These are phyloP conservation scores for Phaeoacremonium minimum DNA, from an alignment of 2,329 filamentous ascomycete genomes.

Conservation along the genomic window DNA sequence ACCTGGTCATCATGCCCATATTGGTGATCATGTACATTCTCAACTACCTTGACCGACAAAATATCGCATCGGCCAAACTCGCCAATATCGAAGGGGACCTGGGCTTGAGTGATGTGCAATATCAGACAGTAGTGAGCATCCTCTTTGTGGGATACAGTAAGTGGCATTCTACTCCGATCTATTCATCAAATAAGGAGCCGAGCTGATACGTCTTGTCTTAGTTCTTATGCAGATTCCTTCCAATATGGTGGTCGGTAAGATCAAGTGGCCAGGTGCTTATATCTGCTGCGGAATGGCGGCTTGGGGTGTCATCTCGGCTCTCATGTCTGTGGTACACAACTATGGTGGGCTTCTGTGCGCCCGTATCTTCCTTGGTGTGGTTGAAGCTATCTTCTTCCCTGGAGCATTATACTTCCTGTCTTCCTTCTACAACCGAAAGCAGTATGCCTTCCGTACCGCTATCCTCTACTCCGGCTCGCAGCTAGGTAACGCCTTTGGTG, in stretches of 20 bases:
- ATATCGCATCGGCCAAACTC: no score
- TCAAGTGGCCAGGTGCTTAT: constrained; percentile 40
- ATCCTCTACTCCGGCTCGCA: constrained; percentile 25
- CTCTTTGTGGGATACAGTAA: no score
- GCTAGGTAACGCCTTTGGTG: constrained; percentile 27
- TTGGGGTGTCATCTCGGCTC: constrained; percentile 44
- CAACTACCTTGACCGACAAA: no score
- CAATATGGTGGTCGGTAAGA: constrained; percentile 27
- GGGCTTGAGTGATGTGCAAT: no score
- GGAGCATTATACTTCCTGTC: constrained; percentile 33
- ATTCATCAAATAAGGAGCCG: no score
- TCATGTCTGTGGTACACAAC: constrained; percentile 41
- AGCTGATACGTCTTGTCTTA: no score
- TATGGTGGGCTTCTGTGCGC: constrained; percentile 39
- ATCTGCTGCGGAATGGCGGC: constrained; percentile 43
- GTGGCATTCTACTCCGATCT: no score
- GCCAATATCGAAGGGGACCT: no score
- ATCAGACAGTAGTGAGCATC: no score
- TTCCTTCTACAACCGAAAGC: constrained; percentile 32
- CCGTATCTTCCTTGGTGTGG: constrained; percentile 45
- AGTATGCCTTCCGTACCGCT: constrained; percentile 26
- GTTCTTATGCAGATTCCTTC: constrained; percentile 28
- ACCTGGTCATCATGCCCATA: no score
- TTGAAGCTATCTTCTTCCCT: constrained; percentile 53
- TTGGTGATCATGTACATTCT: no score